Percentiles rank a stretch among this genome's conserved stretches.
Conservation (phyloP, 176 grass and related monocot species). For the Zea mays region DNA sequence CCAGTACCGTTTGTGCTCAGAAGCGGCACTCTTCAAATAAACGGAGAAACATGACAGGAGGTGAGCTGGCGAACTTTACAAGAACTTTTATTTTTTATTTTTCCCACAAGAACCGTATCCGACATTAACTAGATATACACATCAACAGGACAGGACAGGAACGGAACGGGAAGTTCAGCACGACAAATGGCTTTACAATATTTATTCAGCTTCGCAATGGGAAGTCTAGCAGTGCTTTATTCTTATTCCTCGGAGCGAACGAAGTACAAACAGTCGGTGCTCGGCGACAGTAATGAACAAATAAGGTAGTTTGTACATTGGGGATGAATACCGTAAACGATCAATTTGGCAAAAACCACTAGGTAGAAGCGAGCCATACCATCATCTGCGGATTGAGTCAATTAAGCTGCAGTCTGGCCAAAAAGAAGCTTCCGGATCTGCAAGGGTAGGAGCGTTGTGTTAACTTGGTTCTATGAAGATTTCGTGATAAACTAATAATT, state of each 20-base stretch:
- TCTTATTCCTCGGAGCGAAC: slow-evolving; percentile 55
- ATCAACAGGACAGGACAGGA: background rate
- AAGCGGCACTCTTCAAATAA: background rate
- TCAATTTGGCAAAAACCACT: slow-evolving; percentile 52
- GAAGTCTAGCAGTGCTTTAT: slow-evolving; percentile 33
- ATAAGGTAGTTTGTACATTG: slow-evolving; percentile 59
- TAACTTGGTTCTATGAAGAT: background rate
- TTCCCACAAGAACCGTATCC: background rate
- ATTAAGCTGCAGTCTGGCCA: slow-evolving; percentile 52
- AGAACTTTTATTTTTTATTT: background rate
- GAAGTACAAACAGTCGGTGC: slow-evolving; percentile 36
- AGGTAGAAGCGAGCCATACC: slow-evolving; percentile 43
- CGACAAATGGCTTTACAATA: slow-evolving; percentile 17
- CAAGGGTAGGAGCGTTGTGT: background rate
- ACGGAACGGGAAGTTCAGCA: background rate
- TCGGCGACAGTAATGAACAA: slow-evolving; percentile 54
- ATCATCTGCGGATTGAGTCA: slow-evolving; percentile 3
- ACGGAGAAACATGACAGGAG: background rate
- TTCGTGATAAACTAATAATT: background rate
- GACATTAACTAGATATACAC: background rate
- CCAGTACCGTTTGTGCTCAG: background rate
- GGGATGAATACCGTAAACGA: slow-evolving; percentile 54
- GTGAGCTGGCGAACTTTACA: background rate
- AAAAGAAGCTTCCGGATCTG: slow-evolving; percentile 79
- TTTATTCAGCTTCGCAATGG: background rate